Evolutionary conservation across 2,329 filamentous ascomycete species (phyloP), one percentile per base, ranked within the genome.

Genomic region (Beauveria asiatica): DNA sequence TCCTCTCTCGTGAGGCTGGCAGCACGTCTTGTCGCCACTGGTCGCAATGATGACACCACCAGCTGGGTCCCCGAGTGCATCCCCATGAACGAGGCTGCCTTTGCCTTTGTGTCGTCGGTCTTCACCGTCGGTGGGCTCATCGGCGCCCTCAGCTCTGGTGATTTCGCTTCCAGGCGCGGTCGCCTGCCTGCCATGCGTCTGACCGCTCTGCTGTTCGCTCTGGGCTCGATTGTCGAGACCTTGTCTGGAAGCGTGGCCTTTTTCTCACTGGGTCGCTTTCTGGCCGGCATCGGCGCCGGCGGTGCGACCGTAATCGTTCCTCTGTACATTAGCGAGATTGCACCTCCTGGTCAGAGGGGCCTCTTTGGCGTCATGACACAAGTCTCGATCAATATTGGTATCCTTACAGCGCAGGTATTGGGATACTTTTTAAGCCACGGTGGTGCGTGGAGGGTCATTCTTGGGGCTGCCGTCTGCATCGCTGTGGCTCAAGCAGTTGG

Each of bases 261-360:
- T 33, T 79, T 99, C 73, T 82, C 83, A 0, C 63, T 89, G 17
- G 94, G 93, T 5, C 83, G 94, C 23, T 77, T 96, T 23, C 70
- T 97, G 16, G 87, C 89, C 9, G 94, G 94, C 11, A 71, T 96
- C 1, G 92, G 90, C 7, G 92, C 92, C 6, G 94, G 94, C 23
- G 90, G 92, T 2, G 85, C 92, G 1, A 93, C 94, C 3, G 94
- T 99, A 21, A 90, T 97, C 41, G 92, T 95, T 3, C 94, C 94
- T 0, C 83, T 99, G 21, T 99, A 96, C 77, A 91, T 99, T 66
- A 92, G 91, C 50, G 94, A 99, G 73, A 83, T 97, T 27, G 87
- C 92, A 0, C 94, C 93, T 4, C 84, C 84, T 0, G 76, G 79
- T 17, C 83, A 87, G 65, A 84, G 86, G 59, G 92, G 92, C 5